Base-by-base conservation (phyloP, 2,329 filamentous ascomycete species). In the Neopestalotiopsis clavispora region DNA sequence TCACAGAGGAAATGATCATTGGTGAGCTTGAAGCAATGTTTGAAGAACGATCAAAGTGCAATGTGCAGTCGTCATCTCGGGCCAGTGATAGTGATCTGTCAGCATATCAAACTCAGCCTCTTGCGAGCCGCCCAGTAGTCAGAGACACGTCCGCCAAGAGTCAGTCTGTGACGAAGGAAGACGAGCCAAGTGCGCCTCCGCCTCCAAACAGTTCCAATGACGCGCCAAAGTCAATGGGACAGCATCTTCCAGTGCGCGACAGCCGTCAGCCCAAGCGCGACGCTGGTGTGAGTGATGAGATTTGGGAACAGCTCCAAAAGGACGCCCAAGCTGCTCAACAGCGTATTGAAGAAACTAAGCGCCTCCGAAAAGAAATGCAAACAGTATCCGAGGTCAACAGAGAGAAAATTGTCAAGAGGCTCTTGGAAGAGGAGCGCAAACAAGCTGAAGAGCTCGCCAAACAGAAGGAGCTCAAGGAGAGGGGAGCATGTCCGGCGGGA, bases 401-500 rank as follows among this genome's bases (percentile, higher is more conserved):
- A 6, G 80, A 83, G 4, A 74, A 72, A 6, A 82, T 85, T 9
- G 69, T 84, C 0, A 74, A 76, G 23, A 71, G 78, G 9, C 62
- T 85, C 42, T 17, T 81, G 12, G 78, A 79, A 52, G 82, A 84
- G 32, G 80, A 85, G 49, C 75, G 80, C 14, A 75, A 75, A 4
- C 76, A 80, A 4, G 76, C 81, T 71, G 71, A 79, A 66, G 79
- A 84, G 69, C 59, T 30, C 3, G 30, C n/a, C 3, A 62, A 23
- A 20, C 14, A 86, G 78, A 71, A 74, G 52, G 89, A 85, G 72
- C 75, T 94, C 71, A 78, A 75, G 71, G 38, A 72, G 1, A 82
- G 88, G 80, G 91, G 91, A 0, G 64, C 77, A 0, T 94, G 91
- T 76, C 81, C 83, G 0, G 49, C 67, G 20, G 91, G 91, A 0